A percentile compares a stretch with the other conserved stretches of the same genome.
phyloP scores from a whole-genome alignment of 2,329 filamentous ascomycete genomes.

The Aspergillus hiratsukae region DNA sequence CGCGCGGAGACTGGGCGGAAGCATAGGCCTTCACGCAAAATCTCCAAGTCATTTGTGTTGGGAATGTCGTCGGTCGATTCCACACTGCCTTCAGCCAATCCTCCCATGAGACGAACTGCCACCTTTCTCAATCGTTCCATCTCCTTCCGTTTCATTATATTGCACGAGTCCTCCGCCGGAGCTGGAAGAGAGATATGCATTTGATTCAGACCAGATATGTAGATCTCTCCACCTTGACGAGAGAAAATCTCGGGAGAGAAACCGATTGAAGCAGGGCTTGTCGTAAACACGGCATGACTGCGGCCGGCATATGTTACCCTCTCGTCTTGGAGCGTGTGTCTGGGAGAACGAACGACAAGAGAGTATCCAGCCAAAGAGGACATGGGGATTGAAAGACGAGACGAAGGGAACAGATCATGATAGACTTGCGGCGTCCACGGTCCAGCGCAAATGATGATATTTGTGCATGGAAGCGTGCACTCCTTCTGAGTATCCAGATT shows the following conservation, averaged over 20 bases:
- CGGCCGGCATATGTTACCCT: slow-evolving; percentile 36
- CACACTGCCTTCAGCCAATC: slow-evolving; percentile 10
- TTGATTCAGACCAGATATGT: slow-evolving; percentile 68
- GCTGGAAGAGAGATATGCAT: slow-evolving; percentile 56
- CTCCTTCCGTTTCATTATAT: slow-evolving; percentile 41
- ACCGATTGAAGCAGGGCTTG: slow-evolving; percentile 45
- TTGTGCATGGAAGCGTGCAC: slow-evolving; percentile 54
- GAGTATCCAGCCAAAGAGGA: slow-evolving; percentile 66
- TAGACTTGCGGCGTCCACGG: slow-evolving; percentile 69
- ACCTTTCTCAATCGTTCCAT: slow-evolving; percentile 29
- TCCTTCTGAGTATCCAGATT: slow-evolving; percentile 30
- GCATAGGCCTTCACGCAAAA: slow-evolving; percentile 64
- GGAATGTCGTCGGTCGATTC: slow-evolving; percentile 21
- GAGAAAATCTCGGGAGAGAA: slow-evolving; percentile 71
- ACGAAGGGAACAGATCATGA: slow-evolving; percentile 56
- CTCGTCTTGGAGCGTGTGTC: slow-evolving; percentile 33
- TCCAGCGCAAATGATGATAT: slow-evolving; percentile 64
- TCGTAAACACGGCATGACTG: slow-evolving; percentile 67
- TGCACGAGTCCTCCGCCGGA: slow-evolving; percentile 39
- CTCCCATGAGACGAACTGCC: slow-evolving; percentile 32
- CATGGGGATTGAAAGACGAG: slow-evolving; percentile 53
- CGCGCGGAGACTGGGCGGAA: slow-evolving; percentile 65
- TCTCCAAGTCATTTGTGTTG: slow-evolving; percentile 52
- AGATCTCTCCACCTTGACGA: slow-evolving; percentile 63
- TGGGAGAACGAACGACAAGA: slow-evolving; percentile 60